phyloP scores from a whole-genome alignment of 2,329 filamentous ascomycete genomes.

The Dichotomopilus funicola region DNA sequence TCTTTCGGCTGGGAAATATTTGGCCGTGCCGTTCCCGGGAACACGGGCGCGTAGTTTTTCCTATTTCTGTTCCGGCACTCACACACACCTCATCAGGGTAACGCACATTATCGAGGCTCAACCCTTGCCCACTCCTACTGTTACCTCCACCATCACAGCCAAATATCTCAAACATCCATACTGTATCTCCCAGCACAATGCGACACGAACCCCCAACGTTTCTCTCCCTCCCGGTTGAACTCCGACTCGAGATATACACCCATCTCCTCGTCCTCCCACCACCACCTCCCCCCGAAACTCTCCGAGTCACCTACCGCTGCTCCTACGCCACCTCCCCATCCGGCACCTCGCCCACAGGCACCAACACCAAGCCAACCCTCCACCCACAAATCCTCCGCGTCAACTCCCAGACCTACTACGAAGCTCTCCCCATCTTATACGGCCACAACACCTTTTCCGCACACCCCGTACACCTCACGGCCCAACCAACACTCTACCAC shows the following conservation, averaged over 20 bases:
- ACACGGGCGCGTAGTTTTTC: too few relatives aligned
- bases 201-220: constrained; percentile 22
- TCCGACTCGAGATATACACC: constrained; percentile 42
- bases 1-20: too few relatives aligned
- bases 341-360: constrained; percentile 8
- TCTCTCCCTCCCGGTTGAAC: constrained; percentile 38
- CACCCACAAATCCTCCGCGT: constrained; percentile 36
- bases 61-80: too few relatives aligned
- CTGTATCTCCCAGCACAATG: background rate
- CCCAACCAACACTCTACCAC: constrained; percentile 30
- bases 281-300: background rate
- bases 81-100: too few relatives aligned
- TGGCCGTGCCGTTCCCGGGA: too few relatives aligned
- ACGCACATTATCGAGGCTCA: too few relatives aligned
- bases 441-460: constrained; percentile 38
- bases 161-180: background rate
- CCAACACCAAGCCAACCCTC: constrained; percentile 15
- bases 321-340: background rate
- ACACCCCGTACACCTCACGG: constrained; percentile 35
- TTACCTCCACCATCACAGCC: background rate
- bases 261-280: constrained; percentile 35
- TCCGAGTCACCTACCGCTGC: constrained; percentile 9
- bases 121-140: too few relatives aligned
- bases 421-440: constrained; percentile 38
- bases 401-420: constrained; percentile 36